Evolutionary conservation across 2,329 filamentous ascomycete species (phyloP), one percentile per base, ranked within the genome.

Genomic region (Penicillium sp.): DNA sequence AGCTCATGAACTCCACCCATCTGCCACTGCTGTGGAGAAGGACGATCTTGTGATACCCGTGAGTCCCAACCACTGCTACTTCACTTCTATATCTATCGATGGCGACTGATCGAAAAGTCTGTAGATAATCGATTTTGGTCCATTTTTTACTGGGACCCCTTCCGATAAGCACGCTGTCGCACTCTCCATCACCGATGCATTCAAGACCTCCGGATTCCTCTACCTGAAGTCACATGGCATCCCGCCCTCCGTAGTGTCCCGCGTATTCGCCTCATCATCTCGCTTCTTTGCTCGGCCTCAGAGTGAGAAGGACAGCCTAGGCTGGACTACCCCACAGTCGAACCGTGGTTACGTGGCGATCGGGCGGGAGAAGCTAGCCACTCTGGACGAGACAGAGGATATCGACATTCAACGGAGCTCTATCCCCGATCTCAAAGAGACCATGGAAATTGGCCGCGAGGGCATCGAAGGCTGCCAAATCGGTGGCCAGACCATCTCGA

Each of bases 121-220:
- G 4, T 49, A 89, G 86, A 77, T 89, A 58, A 86, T 90, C 63
- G 83, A 94, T 74, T 90, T 94, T 65, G 81, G 80, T 10, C 75
- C 75, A 35, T 93, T 90, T 68, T 79, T 87, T 20, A 69, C 76
- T 47, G 85, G 85, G 27, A 75, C 77, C 16, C 71, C 78, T 0
- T 60, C 74, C 8, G 74, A 85, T 56, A 85, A 84, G 57, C 72
- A 77, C 41, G 70, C 77, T 35, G 82, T 86, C 1, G 89, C 89
- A 18, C 69, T 81, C 43, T 80, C 85, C 32, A 83, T 95, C 56
- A 81, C 91, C 10, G 64, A 81, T 43, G 89, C 87, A 34, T 95
- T 96, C 73, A 86, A 89, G 60, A 84, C 79, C 1, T 86, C 89
- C 2, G 90, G 90, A 47, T 95, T 96, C 74, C 80, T 96, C 62